These are phyloP conservation scores for Syzygium aromaticum DNA, from an alignment of 345 rosid species.

Conservation along the genomic window DNA sequence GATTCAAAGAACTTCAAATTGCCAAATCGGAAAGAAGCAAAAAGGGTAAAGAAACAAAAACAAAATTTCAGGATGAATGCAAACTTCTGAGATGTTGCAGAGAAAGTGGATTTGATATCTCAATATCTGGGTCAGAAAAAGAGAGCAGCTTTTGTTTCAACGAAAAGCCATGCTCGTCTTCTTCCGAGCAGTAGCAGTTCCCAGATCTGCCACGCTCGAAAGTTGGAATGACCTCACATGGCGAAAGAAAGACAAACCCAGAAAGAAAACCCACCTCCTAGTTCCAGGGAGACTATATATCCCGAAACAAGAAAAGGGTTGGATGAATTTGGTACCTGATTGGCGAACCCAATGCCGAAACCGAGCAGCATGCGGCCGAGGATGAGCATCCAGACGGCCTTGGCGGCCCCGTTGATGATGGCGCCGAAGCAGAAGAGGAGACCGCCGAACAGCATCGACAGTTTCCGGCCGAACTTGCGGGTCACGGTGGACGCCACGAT, in stretches of 20 bases:
- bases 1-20: not conserved
- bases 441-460: conserved; percentile 91
- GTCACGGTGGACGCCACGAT: conserved; percentile 77
- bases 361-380: conserved; percentile 87
- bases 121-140: not conserved
- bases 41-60: not conserved
- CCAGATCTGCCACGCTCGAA: not conserved
- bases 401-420: conserved; percentile 67
- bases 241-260: not conserved
- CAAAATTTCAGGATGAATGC: not conserved
- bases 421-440: conserved; percentile 80
- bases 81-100: not conserved
- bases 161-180: not conserved
- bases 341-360: conserved; percentile 95
- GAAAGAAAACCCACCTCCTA: not conserved
- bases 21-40: not conserved
- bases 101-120: not conserved
- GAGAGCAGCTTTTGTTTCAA: not conserved
- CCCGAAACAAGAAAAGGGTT: not conserved
- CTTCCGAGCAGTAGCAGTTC: not conserved
- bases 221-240: not conserved
- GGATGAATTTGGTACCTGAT: conserved; percentile 48
- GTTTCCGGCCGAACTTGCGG: conserved; percentile 58
- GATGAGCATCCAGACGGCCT: conserved; percentile 83
- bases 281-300: not conserved